A percentile compares a stretch with the other conserved stretches of the same genome.
These are phyloP conservation scores for Scheffersomyces segobiensis DNA, from an alignment of 1,139 yeast species.

Conservation along the genomic window DNA sequence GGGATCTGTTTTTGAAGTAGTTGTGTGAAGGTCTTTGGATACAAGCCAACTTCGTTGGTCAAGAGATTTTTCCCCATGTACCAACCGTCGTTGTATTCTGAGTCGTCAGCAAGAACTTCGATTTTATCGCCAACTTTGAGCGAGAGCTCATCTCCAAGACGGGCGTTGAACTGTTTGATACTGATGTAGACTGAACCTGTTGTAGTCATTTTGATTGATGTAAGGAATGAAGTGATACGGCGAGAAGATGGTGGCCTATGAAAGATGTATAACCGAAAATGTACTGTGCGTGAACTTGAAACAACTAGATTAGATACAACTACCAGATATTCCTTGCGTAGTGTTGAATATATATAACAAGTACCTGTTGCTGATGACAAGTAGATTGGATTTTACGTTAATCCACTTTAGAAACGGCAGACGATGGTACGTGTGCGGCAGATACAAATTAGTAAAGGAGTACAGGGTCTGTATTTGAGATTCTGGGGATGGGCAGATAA, in stretches of 20 bases:
- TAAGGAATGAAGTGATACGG: not conserved
- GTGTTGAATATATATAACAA: not conserved
- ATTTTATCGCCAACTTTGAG: slow-evolving; percentile 81
- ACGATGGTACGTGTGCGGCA: not conserved
- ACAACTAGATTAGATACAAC: not conserved
- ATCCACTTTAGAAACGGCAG: not conserved
- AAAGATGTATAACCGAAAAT: not conserved
- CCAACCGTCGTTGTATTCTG: slow-evolving; percentile 98
- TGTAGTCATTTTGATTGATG: slow-evolving; percentile 3
- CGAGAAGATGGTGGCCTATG: not conserved
- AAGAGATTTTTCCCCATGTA: slow-evolving; percentile 78
- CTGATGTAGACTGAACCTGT: slow-evolving; percentile 46
- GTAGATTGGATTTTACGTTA: not conserved
- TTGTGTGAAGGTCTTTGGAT: slow-evolving; percentile 84
- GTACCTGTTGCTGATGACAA: not conserved
- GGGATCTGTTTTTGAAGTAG: slow-evolving; percentile 23
- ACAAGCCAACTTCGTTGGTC: slow-evolving; percentile 76
- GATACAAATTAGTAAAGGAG: not conserved
- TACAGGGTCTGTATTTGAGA: not conserved
- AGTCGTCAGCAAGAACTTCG: slow-evolving; percentile 88
- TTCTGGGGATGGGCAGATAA: not conserved
- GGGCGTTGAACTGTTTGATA: slow-evolving; percentile 80
- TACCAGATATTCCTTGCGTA: not conserved
- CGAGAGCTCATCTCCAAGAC: slow-evolving; percentile 86
- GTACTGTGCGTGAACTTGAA: not conserved